Conservation (phyloP, 306 rosid genomes). For the Pterocarpus macrocarpus region DNA sequence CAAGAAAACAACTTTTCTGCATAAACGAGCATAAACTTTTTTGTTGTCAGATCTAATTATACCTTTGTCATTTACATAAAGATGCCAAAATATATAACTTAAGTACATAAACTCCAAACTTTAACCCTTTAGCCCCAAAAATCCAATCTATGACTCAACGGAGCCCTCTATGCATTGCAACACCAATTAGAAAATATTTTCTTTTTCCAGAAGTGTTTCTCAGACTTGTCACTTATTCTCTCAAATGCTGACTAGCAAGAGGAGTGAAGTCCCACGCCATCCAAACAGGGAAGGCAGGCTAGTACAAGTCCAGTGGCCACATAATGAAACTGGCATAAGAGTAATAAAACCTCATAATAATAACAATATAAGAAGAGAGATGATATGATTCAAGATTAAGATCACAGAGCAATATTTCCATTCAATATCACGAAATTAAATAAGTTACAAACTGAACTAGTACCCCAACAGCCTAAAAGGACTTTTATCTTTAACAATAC, state of each 20-base stretch:
- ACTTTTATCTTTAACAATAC: no score
- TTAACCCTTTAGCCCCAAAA: no score
- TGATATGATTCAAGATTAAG: background rate
- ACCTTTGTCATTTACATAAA: background rate
- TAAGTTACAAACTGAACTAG: no score
- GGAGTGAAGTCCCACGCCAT: constrained; percentile 3
- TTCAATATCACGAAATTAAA: background rate
- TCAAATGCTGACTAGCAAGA: background rate
- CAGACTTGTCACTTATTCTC: no score
- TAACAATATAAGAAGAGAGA: no score
- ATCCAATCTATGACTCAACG: no score
- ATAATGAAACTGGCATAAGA: background rate
- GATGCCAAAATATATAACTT: background rate
- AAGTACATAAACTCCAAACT: no score
- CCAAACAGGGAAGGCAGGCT: constrained; percentile 1
- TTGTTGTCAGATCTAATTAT: background rate
- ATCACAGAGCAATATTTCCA: background rate
- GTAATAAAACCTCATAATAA: background rate
- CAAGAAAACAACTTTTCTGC: background rate
- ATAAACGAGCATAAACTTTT: background rate
- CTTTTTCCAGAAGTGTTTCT: no score
- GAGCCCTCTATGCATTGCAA: no score
- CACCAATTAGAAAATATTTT: no score
- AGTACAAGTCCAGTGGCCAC: background rate
- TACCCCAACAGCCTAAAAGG: no score